Conservation (phyloP, 2,329 filamentous ascomycete species). For the Epichloe brachyelytri region DNA sequence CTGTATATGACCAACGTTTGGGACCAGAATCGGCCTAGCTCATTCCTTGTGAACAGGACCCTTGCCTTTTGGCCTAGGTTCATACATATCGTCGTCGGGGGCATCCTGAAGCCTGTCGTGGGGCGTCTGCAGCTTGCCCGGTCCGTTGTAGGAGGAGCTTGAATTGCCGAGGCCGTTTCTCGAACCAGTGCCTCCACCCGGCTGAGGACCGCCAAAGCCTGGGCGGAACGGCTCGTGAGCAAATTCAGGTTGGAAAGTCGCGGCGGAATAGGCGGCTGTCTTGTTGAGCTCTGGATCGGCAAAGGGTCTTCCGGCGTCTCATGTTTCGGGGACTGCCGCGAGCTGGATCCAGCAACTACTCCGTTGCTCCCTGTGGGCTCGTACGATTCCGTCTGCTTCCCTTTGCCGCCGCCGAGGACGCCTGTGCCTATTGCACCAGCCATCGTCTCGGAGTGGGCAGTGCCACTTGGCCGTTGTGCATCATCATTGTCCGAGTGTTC, state of each 20-base stretch:
- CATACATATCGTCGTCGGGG: constrained; percentile 26
- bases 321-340: constrained; percentile 11
- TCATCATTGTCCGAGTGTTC: constrained; percentile 16
- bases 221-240: constrained; percentile 27
- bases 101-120: constrained; percentile 12
- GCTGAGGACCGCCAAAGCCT: constrained; percentile 16
- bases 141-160: constrained; percentile 8
- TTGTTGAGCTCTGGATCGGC: constrained; percentile 13
- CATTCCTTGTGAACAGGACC: constrained; percentile 24
- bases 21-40: not conserved
- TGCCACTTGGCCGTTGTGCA: not conserved
- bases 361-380: constrained; percentile 11
- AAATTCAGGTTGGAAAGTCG: constrained; percentile 13
- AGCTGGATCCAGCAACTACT: constrained; percentile 11
- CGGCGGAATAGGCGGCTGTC: constrained; percentile 7
- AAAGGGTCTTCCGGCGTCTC: constrained; percentile 23
- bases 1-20: not conserved
- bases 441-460: not conserved
- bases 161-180: constrained; percentile 6
- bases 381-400: constrained; percentile 21
- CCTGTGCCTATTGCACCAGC: not conserved
- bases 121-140: constrained; percentile 9
- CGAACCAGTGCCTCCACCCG: not conserved
- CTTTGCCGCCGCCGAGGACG: constrained; percentile 14
- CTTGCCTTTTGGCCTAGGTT: constrained; percentile 25